These are phyloP conservation scores for Coleophoma cylindrospora DNA, from an alignment of 2,329 filamentous ascomycete species.

Conservation along the genomic window DNA sequence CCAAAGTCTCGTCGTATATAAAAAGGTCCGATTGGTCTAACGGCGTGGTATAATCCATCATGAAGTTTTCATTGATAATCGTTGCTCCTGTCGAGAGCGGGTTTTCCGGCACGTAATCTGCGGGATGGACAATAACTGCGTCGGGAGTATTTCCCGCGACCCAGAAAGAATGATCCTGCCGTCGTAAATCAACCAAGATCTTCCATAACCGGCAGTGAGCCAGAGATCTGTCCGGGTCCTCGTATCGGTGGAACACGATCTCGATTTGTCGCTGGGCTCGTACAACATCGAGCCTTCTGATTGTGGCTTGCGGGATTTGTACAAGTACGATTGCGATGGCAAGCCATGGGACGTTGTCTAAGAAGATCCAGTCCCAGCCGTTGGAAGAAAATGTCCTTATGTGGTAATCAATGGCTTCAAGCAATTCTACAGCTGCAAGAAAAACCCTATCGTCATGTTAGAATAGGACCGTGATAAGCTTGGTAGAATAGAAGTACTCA, in stretches of 20 bases:
- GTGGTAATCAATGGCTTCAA: constrained; percentile 14
- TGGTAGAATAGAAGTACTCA: constrained; percentile 1
- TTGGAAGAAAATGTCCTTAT: constrained; percentile 3
- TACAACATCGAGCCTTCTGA: constrained; percentile 4
- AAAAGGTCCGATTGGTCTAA: background rate
- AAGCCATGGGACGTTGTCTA: constrained; percentile 12
- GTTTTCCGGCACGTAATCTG: too few relatives aligned
- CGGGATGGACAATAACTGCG: too few relatives aligned
- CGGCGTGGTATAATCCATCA: background rate
- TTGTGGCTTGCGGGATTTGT: constrained; percentile 2
- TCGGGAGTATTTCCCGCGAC: background rate
- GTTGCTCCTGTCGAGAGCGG: background rate
- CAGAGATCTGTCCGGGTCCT: background rate
- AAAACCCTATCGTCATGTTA: constrained; percentile 3
- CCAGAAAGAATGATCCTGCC: background rate
- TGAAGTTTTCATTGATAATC: background rate
- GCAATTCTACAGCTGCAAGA: constrained; percentile 7
- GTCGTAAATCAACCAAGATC: constrained; percentile 7
- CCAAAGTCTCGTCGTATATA: background rate
- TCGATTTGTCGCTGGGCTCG: constrained; percentile 9
- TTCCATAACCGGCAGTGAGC: constrained; percentile 9
- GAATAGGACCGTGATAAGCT: background rate
- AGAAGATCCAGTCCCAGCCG: constrained; percentile 14
- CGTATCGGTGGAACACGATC: constrained; percentile 5
- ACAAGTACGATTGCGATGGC: constrained; percentile 12